A percentile compares a stretch with the other conserved stretches of the same genome.
phyloP scores from a whole-genome alignment of 2,329 filamentous ascomycete genomes.

The Drechslera avenae region DNA sequence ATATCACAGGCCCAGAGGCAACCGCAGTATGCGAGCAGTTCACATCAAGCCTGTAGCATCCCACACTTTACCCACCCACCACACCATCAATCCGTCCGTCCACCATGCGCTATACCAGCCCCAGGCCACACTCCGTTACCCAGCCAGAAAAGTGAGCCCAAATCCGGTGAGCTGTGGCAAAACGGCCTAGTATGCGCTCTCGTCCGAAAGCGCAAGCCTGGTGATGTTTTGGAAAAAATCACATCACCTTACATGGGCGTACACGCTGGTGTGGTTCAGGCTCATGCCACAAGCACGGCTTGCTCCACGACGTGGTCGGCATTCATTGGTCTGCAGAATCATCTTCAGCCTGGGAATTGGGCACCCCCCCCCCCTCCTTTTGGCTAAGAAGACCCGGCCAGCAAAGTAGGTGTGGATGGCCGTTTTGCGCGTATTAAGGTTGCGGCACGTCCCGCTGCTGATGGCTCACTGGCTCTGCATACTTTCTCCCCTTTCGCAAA shows the following conservation, averaged over 20 bases:
- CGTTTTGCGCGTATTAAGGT: slow-evolving; percentile 3
- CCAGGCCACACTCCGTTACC: background rate
- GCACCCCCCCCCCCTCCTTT: background rate
- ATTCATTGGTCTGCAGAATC: slow-evolving; percentile 4
- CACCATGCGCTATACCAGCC: slow-evolving; percentile 5
- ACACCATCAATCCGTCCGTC: slow-evolving; percentile 1
- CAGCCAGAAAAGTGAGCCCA: background rate
- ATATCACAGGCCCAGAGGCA: background rate
- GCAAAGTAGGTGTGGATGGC: background rate
- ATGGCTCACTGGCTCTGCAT: slow-evolving; percentile 2
- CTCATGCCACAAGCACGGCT: slow-evolving; percentile 2
- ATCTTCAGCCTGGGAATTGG: background rate
- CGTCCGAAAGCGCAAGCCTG: slow-evolving; percentile 3
- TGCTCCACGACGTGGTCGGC: slow-evolving; percentile 8
- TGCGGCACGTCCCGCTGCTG: slow-evolving; percentile 6
- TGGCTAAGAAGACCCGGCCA: no score
- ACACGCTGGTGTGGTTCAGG: slow-evolving; percentile 1
- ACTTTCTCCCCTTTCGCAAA: background rate
- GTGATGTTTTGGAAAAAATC: slow-evolving; percentile 1
- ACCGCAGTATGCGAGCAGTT: slow-evolving; percentile 5
- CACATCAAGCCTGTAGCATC: slow-evolving; percentile 4
- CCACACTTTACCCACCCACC: background rate
- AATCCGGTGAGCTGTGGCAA: slow-evolving; percentile 1
- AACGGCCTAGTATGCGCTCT: slow-evolving; percentile 11
- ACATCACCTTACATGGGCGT: slow-evolving; percentile 3